Conservation (phyloP, 495 filamentous ascomycete species). For the Clavariopsis aquatica region DNA sequence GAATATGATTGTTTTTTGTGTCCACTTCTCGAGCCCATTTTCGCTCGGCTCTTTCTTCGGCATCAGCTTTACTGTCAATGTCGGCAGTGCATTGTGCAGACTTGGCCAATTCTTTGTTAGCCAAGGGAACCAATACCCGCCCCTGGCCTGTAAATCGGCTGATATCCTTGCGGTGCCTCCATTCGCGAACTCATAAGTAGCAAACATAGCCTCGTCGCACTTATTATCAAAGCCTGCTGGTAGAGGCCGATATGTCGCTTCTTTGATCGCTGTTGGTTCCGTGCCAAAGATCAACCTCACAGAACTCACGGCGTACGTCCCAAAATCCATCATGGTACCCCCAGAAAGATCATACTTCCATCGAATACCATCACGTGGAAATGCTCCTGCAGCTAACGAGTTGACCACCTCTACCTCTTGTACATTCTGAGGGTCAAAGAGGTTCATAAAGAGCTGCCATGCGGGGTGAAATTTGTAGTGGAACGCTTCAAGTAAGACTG, state of each 20-base stretch:
- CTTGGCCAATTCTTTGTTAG: conserved; percentile 19
- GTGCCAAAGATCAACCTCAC: conserved; percentile 48
- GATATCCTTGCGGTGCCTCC: conserved; percentile 22
- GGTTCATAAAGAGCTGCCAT: conserved; percentile 43
- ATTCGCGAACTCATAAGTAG: conserved; percentile 37
- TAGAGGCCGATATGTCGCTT: conserved; percentile 9
- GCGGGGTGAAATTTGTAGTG: conserved; percentile 51
- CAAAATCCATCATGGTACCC: conserved; percentile 61
- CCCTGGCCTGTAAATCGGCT: conserved; percentile 21
- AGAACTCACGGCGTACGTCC: conserved; percentile 51
- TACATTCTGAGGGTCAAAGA: conserved; percentile 43
- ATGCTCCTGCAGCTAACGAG: conserved; percentile 21
- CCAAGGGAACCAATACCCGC: conserved; percentile 18
- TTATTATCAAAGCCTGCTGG: conserved; percentile 43
- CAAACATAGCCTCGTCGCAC: conserved; percentile 30
- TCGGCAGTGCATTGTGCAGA: conserved; percentile 1
- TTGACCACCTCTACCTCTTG: conserved; percentile 34
- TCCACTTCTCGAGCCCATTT: conserved; percentile 3
- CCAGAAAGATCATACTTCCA: conserved; percentile 58
- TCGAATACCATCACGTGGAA: conserved; percentile 54
- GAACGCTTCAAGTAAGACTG: conserved; percentile 61
- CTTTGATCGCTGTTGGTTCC: conserved; percentile 26
- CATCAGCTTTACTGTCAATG: conserved; percentile 27
- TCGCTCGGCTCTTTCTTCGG: conserved; percentile 39
- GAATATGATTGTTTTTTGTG: conserved; percentile 41